These are phyloP conservation scores for Chlamydomonas sp. DNA, from an alignment of 139 green algal genomes.

Conservation along the genomic window DNA sequence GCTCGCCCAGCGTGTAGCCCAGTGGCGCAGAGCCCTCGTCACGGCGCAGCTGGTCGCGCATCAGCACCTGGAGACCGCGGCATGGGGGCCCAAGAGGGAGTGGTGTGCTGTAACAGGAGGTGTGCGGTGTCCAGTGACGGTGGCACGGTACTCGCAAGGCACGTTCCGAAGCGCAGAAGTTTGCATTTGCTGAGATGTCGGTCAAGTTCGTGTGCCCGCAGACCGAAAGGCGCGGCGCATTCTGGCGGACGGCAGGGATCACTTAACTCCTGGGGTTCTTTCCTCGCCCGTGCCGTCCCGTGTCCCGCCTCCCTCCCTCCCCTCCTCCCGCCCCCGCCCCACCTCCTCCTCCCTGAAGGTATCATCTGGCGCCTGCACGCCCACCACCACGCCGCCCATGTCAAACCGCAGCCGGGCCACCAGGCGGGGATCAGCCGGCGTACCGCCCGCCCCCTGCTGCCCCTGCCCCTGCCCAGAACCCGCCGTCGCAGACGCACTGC, in stretches of 20 bases:
- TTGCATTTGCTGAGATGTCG: too few relatives aligned
- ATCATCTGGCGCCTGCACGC: conserved; percentile 42
- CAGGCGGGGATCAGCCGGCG: conserved; percentile 31
- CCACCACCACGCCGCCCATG: conserved; percentile 44
- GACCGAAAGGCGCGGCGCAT: neutral
- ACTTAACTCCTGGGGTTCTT: neutral
- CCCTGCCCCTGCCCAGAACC: neutral
- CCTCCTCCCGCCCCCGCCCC: neutral
- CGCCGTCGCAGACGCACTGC: neutral
- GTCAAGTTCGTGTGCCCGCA: neutral
- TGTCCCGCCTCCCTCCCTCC: neutral
- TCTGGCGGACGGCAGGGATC: neutral
- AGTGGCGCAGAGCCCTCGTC: conserved; percentile 34
- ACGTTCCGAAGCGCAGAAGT: neutral
- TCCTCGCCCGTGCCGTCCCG: too few relatives aligned
- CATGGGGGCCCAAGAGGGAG: neutral
- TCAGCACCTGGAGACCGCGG: conserved; percentile 26
- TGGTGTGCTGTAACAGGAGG: too few relatives aligned
- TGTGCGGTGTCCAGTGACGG: neutral
- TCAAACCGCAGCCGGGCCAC: conserved; percentile 57
- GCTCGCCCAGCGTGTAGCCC: conserved; percentile 71
- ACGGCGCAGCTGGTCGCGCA: conserved; percentile 49
- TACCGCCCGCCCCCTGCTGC: neutral
- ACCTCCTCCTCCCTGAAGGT: conserved; percentile 31
- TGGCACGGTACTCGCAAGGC: neutral